phyloP scores from a whole-genome alignment of 2,329 filamentous ascomycete species.

The Alternaria novae-zelandiae region DNA sequence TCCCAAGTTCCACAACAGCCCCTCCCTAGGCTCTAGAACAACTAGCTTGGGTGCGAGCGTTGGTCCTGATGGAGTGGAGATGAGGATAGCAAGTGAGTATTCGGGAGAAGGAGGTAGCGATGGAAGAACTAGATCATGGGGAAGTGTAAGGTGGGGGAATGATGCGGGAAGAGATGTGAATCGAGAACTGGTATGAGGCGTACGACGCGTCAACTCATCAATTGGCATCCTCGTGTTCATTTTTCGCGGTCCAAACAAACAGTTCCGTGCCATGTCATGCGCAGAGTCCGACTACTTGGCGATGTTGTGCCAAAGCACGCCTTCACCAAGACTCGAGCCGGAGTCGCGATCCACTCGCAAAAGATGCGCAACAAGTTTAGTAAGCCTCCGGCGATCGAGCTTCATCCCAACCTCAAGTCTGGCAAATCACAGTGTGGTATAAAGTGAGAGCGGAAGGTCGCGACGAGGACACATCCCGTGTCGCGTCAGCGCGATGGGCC shows the following conservation, averaged over 20 bases:
- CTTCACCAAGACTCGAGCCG: not conserved
- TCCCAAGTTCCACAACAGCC: not conserved
- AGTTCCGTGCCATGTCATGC: no score
- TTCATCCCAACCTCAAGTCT: not conserved
- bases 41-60: not conserved
- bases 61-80: not conserved
- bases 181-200: not conserved
- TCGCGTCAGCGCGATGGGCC: slow-evolving; percentile 2
- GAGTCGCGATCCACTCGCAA: not conserved
- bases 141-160: not conserved
- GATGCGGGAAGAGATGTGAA: not conserved
- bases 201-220: not conserved
- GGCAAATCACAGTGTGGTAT: not conserved
- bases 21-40: not conserved
- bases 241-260: not conserved
- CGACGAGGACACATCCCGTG: not conserved
- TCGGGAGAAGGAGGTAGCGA: not conserved
- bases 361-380: not conserved
- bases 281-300: no score
- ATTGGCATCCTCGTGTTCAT: not conserved
- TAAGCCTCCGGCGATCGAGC: not conserved
- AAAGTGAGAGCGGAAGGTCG: not conserved
- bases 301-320: not conserved
- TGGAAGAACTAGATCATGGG: not conserved
- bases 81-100: not conserved